Conservation (phyloP, 306 rosid species). For the Malus sylvestris region DNA sequence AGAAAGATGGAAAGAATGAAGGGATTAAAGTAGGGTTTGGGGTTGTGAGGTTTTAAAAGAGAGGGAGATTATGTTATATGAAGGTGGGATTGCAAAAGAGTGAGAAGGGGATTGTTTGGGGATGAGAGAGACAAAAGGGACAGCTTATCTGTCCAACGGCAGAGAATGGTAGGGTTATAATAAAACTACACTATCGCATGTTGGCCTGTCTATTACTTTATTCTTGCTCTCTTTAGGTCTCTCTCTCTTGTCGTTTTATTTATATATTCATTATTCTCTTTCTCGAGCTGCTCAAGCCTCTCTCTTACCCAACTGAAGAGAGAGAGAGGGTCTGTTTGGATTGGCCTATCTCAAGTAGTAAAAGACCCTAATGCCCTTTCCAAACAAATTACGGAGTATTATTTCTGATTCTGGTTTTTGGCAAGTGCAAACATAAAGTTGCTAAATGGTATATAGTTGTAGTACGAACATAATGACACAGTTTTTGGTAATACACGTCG, state of each 20-base stretch:
- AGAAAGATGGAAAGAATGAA: background rate
- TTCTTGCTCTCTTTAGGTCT: conserved; percentile 43
- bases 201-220: conserved; percentile 80
- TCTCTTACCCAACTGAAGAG: background rate
- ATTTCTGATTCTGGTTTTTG: background rate
- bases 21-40: background rate
- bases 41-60: background rate
- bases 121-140: conserved; percentile 71
- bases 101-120: background rate
- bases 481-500: background rate
- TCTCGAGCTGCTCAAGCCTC: conserved; percentile 7
- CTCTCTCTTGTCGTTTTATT: conserved; percentile 42
- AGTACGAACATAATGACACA: background rate
- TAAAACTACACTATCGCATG: conserved; percentile 51
- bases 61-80: background rate
- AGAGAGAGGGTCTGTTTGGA: background rate
- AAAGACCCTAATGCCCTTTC: background rate
- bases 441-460: background rate
- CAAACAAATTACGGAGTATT: background rate
- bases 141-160: conserved; percentile 55
- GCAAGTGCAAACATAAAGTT: background rate
- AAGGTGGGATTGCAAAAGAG: background rate
- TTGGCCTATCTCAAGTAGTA: background rate
- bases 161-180: conserved; percentile 37
- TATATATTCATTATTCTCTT: conserved; percentile 15